phyloP scores from a whole-genome alignment of 2,329 filamentous ascomycete genomes.

The Coniochaeta ligniaria region DNA sequence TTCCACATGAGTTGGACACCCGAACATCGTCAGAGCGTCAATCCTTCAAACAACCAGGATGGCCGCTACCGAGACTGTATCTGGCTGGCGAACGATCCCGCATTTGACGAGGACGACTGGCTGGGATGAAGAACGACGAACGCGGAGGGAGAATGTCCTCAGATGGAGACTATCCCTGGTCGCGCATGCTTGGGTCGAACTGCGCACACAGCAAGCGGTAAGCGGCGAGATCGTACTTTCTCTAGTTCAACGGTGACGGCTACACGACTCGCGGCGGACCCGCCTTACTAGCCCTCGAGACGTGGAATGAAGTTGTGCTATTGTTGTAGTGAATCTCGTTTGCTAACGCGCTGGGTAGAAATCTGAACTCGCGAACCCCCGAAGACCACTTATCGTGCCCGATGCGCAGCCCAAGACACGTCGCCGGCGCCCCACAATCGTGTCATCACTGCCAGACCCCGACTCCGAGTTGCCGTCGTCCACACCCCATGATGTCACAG shows the following conservation, averaged over 20 bases:
- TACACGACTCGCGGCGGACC: neutral
- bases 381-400: slow-evolving; percentile 13
- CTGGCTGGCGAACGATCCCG: slow-evolving; percentile 26
- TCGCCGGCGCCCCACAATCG: slow-evolving; percentile 14
- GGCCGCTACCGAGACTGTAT: slow-evolving; percentile 39
- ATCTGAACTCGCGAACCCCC: neutral
- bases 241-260: neutral
- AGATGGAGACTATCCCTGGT: slow-evolving; percentile 28
- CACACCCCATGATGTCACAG: slow-evolving; percentile 19
- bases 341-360: neutral
- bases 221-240: slow-evolving; percentile 6
- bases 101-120: slow-evolving; percentile 24
- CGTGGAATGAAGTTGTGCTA: neutral
- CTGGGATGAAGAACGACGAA: slow-evolving; percentile 26
- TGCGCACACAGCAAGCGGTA: slow-evolving; percentile 21
- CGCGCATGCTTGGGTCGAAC: slow-evolving; percentile 30
- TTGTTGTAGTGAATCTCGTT: neutral
- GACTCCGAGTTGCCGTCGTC: slow-evolving; percentile 13
- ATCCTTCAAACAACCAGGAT: slow-evolving; percentile 40
- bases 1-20: slow-evolving; percentile 42
- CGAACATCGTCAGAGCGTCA: slow-evolving; percentile 29
- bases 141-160: slow-evolving; percentile 17
- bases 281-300: neutral
- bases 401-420: slow-evolving; percentile 19
- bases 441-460: slow-evolving; percentile 3